Percentiles rank a stretch among this genome's conserved stretches.
Evolutionary conservation across 371 early-diverging fungal species (phyloP).

Genomic region (Fennellomyces sp.): DNA sequence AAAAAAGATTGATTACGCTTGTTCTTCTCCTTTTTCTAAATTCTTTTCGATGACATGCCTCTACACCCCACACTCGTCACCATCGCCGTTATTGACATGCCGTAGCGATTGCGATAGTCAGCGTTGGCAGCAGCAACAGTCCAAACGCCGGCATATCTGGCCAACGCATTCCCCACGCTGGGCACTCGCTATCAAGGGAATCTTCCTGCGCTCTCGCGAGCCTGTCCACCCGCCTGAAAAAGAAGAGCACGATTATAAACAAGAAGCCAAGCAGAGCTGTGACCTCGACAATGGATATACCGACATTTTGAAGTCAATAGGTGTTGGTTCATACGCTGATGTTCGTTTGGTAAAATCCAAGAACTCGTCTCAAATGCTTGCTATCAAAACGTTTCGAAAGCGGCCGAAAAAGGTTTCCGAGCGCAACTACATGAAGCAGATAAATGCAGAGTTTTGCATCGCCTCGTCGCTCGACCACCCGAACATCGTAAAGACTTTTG

Average conservation of each 20-base stretch:
- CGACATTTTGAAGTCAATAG: slow-evolving; percentile 3
- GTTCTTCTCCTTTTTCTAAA: too few species aligned
- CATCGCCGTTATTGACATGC: too few species aligned
- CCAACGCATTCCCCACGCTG: too few species aligned
- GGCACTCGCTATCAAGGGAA: background rate
- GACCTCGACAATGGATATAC: background rate
- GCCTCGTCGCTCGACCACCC: slow-evolving; percentile 83
- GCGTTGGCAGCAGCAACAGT: too few species aligned
- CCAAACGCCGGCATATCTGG: too few species aligned
- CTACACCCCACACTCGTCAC: too few species aligned
- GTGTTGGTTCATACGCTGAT: slow-evolving; percentile 13
- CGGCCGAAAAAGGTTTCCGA: slow-evolving; percentile 82
- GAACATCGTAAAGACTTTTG: slow-evolving; percentile 91
- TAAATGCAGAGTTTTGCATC: slow-evolving; percentile 92
- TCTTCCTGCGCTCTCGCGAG: background rate
- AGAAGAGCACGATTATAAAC: background rate
- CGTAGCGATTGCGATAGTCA: too few species aligned
- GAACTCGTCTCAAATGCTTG: slow-evolving; percentile 25
- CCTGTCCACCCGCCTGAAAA: background rate
- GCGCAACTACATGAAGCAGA: slow-evolving; percentile 89
- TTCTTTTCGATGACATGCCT: too few species aligned
- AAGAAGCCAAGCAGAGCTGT: background rate
- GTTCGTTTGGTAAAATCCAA: slow-evolving; percentile 4
- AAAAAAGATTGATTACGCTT: too few species aligned
- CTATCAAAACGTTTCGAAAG: slow-evolving; percentile 92